A percentile compares a stretch with the other conserved stretches of the same genome.
phyloP scores from a whole-genome alignment of 805 yeast genomes.

The Saturnispora zaruensis region DNA sequence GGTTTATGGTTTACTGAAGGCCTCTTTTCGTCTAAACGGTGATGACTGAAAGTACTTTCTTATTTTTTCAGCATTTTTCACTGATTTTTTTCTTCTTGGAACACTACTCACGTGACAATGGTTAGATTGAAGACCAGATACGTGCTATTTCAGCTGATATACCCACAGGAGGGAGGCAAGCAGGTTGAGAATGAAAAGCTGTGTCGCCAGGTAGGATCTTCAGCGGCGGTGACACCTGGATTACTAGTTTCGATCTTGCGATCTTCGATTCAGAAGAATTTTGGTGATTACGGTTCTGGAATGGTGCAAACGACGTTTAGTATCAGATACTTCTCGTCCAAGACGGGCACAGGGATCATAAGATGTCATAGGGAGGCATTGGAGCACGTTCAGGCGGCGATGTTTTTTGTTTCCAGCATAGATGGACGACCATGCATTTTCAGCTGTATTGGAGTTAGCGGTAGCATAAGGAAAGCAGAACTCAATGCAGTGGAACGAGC shows the following conservation, averaged over 20 bases:
- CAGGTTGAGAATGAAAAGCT: not conserved
- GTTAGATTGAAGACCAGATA: slow-evolving; percentile 85
- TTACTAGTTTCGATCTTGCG: slow-evolving; percentile 46
- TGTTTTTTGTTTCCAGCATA: slow-evolving; percentile 45
- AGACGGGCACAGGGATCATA: slow-evolving; percentile 77
- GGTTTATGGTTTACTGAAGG: not conserved
- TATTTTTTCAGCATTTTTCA: not conserved
- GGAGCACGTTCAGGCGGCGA: slow-evolving; percentile 56
- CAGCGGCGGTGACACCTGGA: slow-evolving; percentile 40
- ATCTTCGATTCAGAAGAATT: slow-evolving; percentile 47
- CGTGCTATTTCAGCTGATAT: slow-evolving; percentile 67
- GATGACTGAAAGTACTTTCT: not conserved
- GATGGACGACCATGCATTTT: slow-evolving; percentile 45
- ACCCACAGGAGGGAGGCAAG: slow-evolving; percentile 38
- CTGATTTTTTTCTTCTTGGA: not conserved
- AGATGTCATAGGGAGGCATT: slow-evolving; percentile 63
- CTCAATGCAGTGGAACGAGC: slow-evolving; percentile 51
- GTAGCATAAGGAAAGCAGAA: slow-evolving; percentile 82
- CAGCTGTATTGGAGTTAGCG: slow-evolving; percentile 64
- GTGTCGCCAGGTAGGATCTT: slow-evolving; percentile 36
- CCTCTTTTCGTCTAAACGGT: not conserved
- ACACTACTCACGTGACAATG: slow-evolving; percentile 36
- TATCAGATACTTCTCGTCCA: slow-evolving; percentile 71
- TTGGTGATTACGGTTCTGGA: slow-evolving; percentile 74
- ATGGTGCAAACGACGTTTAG: slow-evolving; percentile 30